Percentiles rank a stretch among this genome's conserved stretches.
Evolutionary conservation across 345 rosid species (phyloP).

Genomic region (Eucalyptus camaldulensis): DNA sequence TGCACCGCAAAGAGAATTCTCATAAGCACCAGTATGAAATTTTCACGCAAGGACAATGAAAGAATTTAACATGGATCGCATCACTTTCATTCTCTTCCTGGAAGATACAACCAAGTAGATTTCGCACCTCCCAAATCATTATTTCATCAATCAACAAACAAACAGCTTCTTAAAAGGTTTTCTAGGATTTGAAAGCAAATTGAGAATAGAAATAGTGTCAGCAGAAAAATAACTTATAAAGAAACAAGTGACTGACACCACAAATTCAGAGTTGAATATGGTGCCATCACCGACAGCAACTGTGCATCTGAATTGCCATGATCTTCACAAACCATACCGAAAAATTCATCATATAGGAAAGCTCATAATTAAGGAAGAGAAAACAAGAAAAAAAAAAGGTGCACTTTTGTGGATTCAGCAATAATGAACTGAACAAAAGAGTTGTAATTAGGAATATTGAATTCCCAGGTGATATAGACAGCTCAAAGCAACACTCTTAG

Average conservation of each 20-base stretch:
- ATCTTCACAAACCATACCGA: not conserved
- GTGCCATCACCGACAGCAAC: fast-evolving
- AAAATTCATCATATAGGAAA: not conserved
- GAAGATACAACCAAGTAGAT: not conserved
- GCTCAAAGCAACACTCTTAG: not conserved
- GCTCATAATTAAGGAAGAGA: not conserved
- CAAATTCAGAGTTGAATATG: not conserved
- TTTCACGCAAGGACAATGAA: not conserved
- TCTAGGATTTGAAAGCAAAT: not conserved
- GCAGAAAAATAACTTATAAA: not conserved
- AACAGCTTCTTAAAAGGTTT: not conserved
- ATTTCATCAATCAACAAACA: fast-evolving
- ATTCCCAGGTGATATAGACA: not conserved
- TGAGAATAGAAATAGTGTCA: not conserved
- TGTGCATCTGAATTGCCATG: not conserved
- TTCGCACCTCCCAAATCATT: not conserved
- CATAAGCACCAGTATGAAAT: not conserved
- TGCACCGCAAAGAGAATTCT: not conserved
- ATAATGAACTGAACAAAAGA: not conserved
- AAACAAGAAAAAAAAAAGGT: not conserved
- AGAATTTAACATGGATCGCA: not conserved
- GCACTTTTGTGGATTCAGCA: not conserved
- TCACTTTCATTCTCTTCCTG: not conserved
- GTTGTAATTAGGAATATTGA: not conserved
- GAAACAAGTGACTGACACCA: not conserved